phyloP scores from a whole-genome alignment of 495 filamentous ascomycete species.

The Haplographium delicatum region DNA sequence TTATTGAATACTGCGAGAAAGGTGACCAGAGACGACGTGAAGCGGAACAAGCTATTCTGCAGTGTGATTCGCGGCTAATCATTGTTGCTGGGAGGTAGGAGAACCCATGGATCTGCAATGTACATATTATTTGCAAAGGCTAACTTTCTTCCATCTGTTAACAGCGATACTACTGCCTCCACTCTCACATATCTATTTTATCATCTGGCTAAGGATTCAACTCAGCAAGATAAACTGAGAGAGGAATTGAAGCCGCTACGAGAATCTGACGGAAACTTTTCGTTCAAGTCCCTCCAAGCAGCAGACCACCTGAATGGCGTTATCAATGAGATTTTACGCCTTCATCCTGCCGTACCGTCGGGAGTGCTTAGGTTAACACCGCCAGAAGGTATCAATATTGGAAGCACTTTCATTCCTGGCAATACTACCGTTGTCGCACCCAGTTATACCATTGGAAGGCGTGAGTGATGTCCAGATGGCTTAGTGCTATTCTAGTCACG shows the following conservation, averaged over 20 bases:
- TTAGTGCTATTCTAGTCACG: too few species aligned
- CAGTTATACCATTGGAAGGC: conserved; percentile 1
- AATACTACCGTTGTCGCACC: conserved; percentile 6
- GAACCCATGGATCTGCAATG: neutral
- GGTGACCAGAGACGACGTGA: neutral
- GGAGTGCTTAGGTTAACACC: conserved; percentile 36
- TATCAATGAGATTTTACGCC: conserved; percentile 50
- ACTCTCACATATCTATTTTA: conserved; percentile 13
- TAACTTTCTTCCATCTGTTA: too few species aligned
- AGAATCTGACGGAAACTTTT: neutral
- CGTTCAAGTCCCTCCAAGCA: neutral
- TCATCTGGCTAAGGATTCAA: conserved; percentile 2
- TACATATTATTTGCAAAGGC: too few species aligned
- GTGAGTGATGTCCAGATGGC: too few species aligned
- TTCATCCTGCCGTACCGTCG: conserved; percentile 38
- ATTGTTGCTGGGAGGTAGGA: conserved; percentile 15
- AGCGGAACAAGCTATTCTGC: neutral
- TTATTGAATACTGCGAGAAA: conserved; percentile 7
- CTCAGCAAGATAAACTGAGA: neutral
- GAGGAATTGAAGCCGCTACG: conserved; percentile 16
- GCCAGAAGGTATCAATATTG: conserved; percentile 39
- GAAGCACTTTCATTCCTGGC: conserved; percentile 40
- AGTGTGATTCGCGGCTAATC: conserved; percentile 9
- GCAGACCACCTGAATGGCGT: conserved; percentile 37
- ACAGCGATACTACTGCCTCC: conserved; percentile 14